phyloP scores from a whole-genome alignment of 257 asterid genomes.

The Solanum rostratum region DNA sequence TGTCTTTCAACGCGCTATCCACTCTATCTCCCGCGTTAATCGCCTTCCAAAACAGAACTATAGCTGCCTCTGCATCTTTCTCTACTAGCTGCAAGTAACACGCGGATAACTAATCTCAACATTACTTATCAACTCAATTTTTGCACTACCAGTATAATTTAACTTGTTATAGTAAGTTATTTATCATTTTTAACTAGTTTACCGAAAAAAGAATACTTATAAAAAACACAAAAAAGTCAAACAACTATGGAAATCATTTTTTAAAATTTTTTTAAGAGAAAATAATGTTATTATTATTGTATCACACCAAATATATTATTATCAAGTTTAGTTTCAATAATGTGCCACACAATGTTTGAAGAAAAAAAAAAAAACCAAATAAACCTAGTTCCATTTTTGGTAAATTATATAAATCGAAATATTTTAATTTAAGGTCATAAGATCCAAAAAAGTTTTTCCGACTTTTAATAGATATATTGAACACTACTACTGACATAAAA shows the following conservation, averaged over 20 bases:
- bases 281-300: no score
- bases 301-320: background rate
- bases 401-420: background rate
- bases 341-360: background rate
- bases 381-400: background rate
- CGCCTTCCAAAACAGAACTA: conserved; percentile 72
- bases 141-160: background rate
- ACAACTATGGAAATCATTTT: background rate
- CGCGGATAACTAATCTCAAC: background rate
- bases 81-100: conserved; percentile 49
- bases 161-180: background rate
- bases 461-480: background rate
- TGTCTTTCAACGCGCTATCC: conserved; percentile 86
- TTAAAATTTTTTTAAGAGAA: background rate
- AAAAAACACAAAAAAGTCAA: background rate
- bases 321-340: background rate
- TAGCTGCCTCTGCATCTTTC: conserved; percentile 68
- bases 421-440: background rate
- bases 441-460: background rate
- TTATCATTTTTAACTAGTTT: background rate
- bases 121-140: background rate
- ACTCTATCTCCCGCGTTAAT: conserved; percentile 77
- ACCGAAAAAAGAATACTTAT: background rate
- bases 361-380: background rate
- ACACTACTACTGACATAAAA: background rate